Base-by-base conservation (phyloP, 1,284 basidiomycete genomes). In the Crucibulum parvulum region DNA sequence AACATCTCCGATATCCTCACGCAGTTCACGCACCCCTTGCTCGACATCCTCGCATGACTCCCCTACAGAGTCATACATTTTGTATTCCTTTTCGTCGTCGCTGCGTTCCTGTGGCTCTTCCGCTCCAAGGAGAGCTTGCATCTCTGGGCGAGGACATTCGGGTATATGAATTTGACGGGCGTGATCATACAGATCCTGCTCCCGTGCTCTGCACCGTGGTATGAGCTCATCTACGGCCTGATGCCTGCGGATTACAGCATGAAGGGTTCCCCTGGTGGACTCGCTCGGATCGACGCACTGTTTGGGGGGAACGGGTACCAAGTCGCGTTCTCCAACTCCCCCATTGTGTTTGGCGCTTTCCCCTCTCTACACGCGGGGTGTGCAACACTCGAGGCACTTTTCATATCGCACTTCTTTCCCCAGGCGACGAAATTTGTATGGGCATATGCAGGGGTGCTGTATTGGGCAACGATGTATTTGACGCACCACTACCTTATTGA, bases 381-480 rank as follows among this genome's bases (percentile, higher is more conserved):
- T 71, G 95, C 94, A 1, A 98, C 97, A 6, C 88, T 98, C 69
- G 94, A 95, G 69, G 96, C 96, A 0, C 85, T 99, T 45, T 97
- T 98, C 83, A 80, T 98, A 63, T 89, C 92, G 37, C 96, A 99
- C 78, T 99, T 99, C 79, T 99, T 99, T 87, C 94, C 95, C 0
- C 81, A 84, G 65, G 84, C 84, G 16, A 83, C 85, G 13, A 78
- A 78, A 57, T 87, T 86, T 64, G 90, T 91, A 61, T 99, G 95
- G 95, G 81, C 78, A 0, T 99, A 99, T 76, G 89, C 89, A 2
- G 89, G 87, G n/a, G 80, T 95, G 37, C 85, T 99, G 1, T 99
- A 98, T 77, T 99, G 96, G 97, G 91, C 93, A 31, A 99, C 97
- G 37, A 99, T 99, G 97, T 98, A 98, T 81, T 89, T 97, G 67